Percentiles rank a stretch among this genome's conserved stretches.
Evolutionary conservation across 768 basidiomycete species (phyloP).

Genomic region (Kwoniella shandongensis): DNA sequence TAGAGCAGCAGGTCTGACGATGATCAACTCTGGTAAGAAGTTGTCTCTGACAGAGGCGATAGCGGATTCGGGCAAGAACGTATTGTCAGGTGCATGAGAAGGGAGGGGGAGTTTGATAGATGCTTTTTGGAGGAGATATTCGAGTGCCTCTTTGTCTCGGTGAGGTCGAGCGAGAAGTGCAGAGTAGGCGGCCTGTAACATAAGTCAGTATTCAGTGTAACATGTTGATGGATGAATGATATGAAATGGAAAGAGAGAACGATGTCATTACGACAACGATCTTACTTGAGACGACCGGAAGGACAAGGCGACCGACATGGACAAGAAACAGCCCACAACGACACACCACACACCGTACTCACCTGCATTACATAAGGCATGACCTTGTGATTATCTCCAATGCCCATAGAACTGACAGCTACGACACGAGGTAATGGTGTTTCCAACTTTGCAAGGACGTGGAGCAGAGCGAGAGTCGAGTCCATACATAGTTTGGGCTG

Average conservation of each 20-base stretch:
- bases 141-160: conserved; percentile 22
- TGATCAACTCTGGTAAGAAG: conserved; percentile 24
- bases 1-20: conserved; percentile 26
- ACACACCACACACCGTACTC: conserved; percentile 1
- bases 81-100: conserved; percentile 5
- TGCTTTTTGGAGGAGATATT: conserved; percentile 24
- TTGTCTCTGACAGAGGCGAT: not conserved
- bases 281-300: too few relatives aligned
- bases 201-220: too few relatives aligned
- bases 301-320: too few relatives aligned
- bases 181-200: conserved; percentile 20
- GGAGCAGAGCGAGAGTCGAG: conserved; percentile 12
- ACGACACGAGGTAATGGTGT: conserved; percentile 13
- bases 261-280: too few relatives aligned
- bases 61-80: not conserved
- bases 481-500: conserved; percentile 25
- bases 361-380: conserved; percentile 25
- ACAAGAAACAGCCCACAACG: not conserved
- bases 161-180: conserved; percentile 22
- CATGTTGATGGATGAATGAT: too few relatives aligned
- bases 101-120: not conserved
- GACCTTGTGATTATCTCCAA: conserved; percentile 24
- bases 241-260: too few relatives aligned
- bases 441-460: conserved; percentile 10
- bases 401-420: conserved; percentile 25